Evolutionary conservation across 805 yeast genomes (phyloP), one percentile per base, ranked within the genome.

Genomic region (Candida nanaspora): DNA sequence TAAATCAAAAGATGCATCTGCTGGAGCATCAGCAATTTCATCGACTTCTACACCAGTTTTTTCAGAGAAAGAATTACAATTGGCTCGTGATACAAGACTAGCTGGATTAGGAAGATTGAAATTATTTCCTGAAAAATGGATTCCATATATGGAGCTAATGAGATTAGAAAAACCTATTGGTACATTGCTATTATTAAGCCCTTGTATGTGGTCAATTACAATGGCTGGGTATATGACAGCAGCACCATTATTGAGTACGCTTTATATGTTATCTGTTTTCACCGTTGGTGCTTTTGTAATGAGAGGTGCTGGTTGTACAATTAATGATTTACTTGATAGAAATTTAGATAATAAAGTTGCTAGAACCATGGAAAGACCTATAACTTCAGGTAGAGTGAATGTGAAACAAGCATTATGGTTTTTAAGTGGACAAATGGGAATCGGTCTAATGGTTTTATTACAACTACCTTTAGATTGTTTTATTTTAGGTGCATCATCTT

Each of bases 221-320:
- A 82, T 89, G 80, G 97, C 96, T 1, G 91, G 94, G 0, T 82
- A 72, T 48, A 68, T 78, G 49, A 62, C 80, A 2, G 63, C 78
- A 2, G 95, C 96, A 0, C 81, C 96, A 0, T 40, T 87, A 1
- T 45, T 74, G 0, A 71, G 78, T 1, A 81, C 91, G 0, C 44
- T 71, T 0, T 74, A 72, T 53, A 86, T 81, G 54, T 57, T 86
- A 27, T 71, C 76, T 0, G 64, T 88, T 13, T 93, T 88, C 57
- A 80, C 91, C 4, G 68, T 82, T 4, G 99, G 99, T 13, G 76
- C 97, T 0, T 53, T 89, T 31, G 70, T 91, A 15, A 93, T 94
- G 95, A 75, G 99, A 60, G 96, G 98, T 22, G 97, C 96, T 2
- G 99, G 98, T 0, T 93, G 99, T 59, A 89, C 96, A 0, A 81